Conservation (phyloP, 495 filamentous ascomycete species). For the Penicillium manginii region DNA sequence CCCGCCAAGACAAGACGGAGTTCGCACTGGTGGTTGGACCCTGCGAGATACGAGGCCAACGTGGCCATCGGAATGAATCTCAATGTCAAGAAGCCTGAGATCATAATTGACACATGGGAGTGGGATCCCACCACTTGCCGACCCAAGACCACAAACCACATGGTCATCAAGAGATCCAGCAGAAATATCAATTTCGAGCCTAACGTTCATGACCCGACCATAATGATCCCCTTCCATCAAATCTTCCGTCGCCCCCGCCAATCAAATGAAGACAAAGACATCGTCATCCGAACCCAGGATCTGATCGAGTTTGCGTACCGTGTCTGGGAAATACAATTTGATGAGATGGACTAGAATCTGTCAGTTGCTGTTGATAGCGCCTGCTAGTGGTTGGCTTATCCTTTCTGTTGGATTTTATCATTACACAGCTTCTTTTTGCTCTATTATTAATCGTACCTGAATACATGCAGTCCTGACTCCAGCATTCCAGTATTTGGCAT, state of each 20-base stretch:
- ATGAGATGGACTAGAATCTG: not conserved
- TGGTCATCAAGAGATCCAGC: not conserved
- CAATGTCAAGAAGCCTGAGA: not conserved
- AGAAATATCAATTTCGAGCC: slow-evolving; percentile 5
- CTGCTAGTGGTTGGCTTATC: too few relatives aligned
- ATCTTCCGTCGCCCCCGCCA: slow-evolving; percentile 6
- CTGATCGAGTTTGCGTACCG: slow-evolving; percentile 7
- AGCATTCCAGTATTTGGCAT: too few relatives aligned
- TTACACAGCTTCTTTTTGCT: too few relatives aligned
- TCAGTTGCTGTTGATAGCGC: not conserved
- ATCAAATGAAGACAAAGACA: slow-evolving; percentile 1
- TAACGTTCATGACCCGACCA: not conserved
- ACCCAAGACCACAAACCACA: not conserved
- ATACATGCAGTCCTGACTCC: too few relatives aligned
- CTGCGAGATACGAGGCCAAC: slow-evolving; percentile 8
- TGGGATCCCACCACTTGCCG: not conserved
- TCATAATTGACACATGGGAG: slow-evolving; percentile 8
- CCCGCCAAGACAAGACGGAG: slow-evolving; percentile 2
- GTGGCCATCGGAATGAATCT: slow-evolving; percentile 6
- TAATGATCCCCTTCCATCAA: slow-evolving; percentile 4
- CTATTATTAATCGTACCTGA: too few relatives aligned
- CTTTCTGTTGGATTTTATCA: too few relatives aligned
- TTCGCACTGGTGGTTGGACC: slow-evolving; percentile 10
- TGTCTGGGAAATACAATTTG: slow-evolving; percentile 11
- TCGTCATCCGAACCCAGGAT: slow-evolving; percentile 8